Base-by-base conservation (phyloP, 768 basidiomycete genomes). In the Macrolepiota albuminosa region DNA sequence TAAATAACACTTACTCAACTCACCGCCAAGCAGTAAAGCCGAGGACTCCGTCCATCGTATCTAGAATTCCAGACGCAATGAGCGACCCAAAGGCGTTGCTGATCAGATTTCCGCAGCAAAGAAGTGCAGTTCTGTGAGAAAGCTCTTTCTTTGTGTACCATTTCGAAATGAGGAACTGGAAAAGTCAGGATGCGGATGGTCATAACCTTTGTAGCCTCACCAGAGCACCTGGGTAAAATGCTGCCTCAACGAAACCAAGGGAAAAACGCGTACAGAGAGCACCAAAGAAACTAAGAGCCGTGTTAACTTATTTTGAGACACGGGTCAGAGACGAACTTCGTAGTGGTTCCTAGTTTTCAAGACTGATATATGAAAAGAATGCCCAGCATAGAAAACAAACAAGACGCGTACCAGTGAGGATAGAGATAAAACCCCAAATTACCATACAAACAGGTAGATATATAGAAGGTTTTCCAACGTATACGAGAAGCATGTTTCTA, bases 11-110 rank as follows among this genome's bases (percentile, higher is more conserved):
- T 16, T 47, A 33, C n/a, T 56, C 13, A 42, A 52, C 78, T 70
- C 69, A 88, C 82, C 88, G 78, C 93, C 93, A 95, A 2, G 88
- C 89, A 3, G 87, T 77, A 61, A 83, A 79, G 0, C 91, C 92
- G n/a, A 85, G 77, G 48, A 82, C 78, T 1, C 89, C 90, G 36
- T 91, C 78, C 89, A 95, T 90, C 10, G 78, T 77, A 61, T 81
- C 79, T 47, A 95, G 78, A 55, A 95, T 89, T 0, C 83, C 90
- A 33, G 89, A 89, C 7, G 92, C 91, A 57, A 95, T 82, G 16
- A 95, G 76, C 1, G 89, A 79, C 1, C 93, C 92, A 67, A 95
- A 93, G 0, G 91, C 93, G 72, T 94, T 95, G 59, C 86, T 88
- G 61, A 93, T 85, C 26, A 95, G 78, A 67, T 82, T 87, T 7